phyloP scores from a whole-genome alignment of 2,329 filamentous ascomycete species.

The Proliferodiscus dingleyae region DNA sequence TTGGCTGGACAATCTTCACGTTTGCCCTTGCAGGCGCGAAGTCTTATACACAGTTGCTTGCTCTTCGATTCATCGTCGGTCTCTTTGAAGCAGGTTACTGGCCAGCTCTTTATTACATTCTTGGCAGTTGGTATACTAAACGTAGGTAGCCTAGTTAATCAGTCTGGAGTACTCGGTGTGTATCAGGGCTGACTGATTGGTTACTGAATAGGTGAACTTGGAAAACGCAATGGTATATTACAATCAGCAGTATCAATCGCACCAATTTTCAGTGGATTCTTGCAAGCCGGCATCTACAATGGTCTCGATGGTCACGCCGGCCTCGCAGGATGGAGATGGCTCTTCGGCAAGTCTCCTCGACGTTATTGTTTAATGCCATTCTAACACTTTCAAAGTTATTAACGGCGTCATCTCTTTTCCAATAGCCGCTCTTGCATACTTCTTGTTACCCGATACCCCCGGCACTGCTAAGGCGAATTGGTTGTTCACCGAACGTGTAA shows the following conservation, averaged over 20 bases:
- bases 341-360: conserved; percentile 31
- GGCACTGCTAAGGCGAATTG: conserved; percentile 42
- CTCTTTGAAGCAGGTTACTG: conserved; percentile 52
- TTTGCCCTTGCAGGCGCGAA: conserved; percentile 39
- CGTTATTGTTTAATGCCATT: not conserved
- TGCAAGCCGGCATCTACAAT: conserved; percentile 40
- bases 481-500: conserved; percentile 12
- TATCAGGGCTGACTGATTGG: not conserved
- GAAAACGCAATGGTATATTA: conserved; percentile 55
- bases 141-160: conserved; percentile 35
- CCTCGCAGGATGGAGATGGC: conserved; percentile 43
- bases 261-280: conserved; percentile 56
- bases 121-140: conserved; percentile 55
- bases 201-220: conserved; percentile 40
- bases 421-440: conserved; percentile 46
- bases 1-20: conserved; percentile 40
- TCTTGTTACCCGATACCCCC: conserved; percentile 38
- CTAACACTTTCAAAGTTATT: conserved; percentile 27
- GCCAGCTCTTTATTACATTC: conserved; percentile 50
- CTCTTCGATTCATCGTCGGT: conserved; percentile 50
- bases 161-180: not conserved
- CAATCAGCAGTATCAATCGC: conserved; percentile 52
- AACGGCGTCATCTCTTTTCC: conserved; percentile 51
- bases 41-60: conserved; percentile 49
- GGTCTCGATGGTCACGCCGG: conserved; percentile 38